Evolutionary conservation across 2,329 filamentous ascomycete species (phyloP).

Genomic region (Fusarium equiseti): DNA sequence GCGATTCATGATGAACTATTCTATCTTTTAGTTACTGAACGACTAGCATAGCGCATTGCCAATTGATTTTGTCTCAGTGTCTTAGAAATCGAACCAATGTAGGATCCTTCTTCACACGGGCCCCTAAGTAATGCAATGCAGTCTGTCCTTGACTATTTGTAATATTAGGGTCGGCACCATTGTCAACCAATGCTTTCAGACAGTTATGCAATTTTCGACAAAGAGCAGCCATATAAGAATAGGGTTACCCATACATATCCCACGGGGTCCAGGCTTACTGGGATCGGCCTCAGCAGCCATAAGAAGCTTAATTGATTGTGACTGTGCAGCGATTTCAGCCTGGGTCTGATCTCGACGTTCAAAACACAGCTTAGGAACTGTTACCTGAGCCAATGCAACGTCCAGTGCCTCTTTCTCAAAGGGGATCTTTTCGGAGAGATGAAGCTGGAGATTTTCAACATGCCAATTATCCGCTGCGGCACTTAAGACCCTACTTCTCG

Average conservation of each 20-base stretch:
- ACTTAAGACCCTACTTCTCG: neutral
- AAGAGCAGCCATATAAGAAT: neutral
- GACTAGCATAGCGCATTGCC: too few relatives aligned
- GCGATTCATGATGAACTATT: too few relatives aligned
- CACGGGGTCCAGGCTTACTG: neutral
- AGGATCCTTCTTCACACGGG: too few relatives aligned
- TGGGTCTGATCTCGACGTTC: neutral
- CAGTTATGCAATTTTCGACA: neutral
- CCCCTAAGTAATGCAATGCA: neutral
- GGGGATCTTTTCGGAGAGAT: neutral
- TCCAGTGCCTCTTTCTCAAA: neutral
- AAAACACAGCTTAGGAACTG: neutral
- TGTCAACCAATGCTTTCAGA: neutral
- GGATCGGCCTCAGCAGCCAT: neutral
- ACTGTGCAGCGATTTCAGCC: neutral
- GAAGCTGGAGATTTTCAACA: neutral
- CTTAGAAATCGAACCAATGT: too few relatives aligned
- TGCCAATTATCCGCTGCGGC: neutral
- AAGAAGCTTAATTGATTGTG: neutral
- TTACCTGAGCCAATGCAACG: neutral
- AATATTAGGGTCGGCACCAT: neutral
- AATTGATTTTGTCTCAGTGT: too few relatives aligned
- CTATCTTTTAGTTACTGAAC: too few relatives aligned
- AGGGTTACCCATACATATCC: neutral
- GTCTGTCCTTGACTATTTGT: neutral